Conservation (phyloP, 2,329 filamentous ascomycete genomes). For the Colletotrichum higginsianum region DNA sequence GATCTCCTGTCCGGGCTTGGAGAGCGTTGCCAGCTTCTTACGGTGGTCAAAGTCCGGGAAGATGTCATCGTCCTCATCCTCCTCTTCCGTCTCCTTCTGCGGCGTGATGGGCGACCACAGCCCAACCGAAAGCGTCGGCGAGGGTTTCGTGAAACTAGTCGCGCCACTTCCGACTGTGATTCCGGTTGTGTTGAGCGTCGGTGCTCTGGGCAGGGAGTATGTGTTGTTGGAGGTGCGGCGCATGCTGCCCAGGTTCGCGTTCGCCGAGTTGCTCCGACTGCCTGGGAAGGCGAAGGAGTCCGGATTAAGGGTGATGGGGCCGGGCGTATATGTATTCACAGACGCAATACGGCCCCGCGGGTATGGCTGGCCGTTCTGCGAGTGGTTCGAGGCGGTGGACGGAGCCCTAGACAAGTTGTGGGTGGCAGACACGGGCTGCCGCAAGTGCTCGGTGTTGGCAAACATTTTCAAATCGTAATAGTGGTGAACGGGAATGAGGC, state of each 20-base stretch:
- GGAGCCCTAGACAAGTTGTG: conserved; percentile 48
- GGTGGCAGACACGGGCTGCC: conserved; percentile 57
- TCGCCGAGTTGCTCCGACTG: conserved; percentile 63
- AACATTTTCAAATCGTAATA: conserved; percentile 82
- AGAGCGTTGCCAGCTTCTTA: conserved; percentile 46
- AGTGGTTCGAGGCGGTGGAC: conserved; percentile 54
- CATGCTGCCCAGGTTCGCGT: conserved; percentile 55
- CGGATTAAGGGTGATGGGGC: conserved; percentile 53
- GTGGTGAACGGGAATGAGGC: conserved; percentile 66
- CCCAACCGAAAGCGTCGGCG: conserved; percentile 61
- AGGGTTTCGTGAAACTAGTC: conserved; percentile 51
- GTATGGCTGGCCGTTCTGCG: conserved; percentile 46
- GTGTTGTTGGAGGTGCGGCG: conserved; percentile 49
- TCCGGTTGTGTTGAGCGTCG: conserved; percentile 52
- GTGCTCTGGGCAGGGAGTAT: conserved; percentile 44
- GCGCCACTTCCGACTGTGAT: conserved; percentile 58
- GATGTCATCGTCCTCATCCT: conserved; percentile 65
- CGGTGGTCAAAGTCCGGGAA: conserved; percentile 67
- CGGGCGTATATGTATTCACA: conserved; percentile 27
- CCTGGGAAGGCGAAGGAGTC: conserved; percentile 56
- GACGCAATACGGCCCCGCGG: conserved; percentile 56
- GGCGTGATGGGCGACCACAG: conserved; percentile 62
- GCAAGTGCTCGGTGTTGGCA: conserved; percentile 82
- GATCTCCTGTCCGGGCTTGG: conserved; percentile 28
- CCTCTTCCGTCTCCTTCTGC: conserved; percentile 53